Evolutionary conservation across 2,329 filamentous ascomycete species (phyloP).

Genomic region (Diaporthe sp.): DNA sequence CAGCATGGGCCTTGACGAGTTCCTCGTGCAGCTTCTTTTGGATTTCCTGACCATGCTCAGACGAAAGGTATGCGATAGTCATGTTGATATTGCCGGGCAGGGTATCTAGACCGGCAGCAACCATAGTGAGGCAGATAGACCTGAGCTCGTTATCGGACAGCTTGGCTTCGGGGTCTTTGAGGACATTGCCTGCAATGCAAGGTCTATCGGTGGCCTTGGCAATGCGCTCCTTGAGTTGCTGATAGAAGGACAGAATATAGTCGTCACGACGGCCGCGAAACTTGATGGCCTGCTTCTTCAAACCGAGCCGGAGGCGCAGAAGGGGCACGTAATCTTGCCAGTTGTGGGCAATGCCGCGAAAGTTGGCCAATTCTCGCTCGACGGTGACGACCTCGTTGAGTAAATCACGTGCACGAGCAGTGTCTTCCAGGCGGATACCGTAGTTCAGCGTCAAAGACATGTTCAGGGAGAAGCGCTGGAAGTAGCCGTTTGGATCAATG

Average conservation of each 20-base stretch:
- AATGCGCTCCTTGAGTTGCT: slow-evolving; percentile 3
- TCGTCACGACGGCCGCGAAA: slow-evolving; percentile 7
- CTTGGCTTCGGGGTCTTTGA: neutral
- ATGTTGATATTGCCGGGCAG: neutral
- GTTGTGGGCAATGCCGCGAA: slow-evolving; percentile 2
- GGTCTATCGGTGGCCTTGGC: neutral
- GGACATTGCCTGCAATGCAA: slow-evolving; percentile 8
- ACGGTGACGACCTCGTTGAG: slow-evolving; percentile 20
- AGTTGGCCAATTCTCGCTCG: slow-evolving; percentile 1
- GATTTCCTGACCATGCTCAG: slow-evolving; percentile 5
- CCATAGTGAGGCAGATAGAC: slow-evolving; percentile 7
- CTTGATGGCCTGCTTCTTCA: slow-evolving; percentile 2
- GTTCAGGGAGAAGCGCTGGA: neutral
- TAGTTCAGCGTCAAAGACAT: slow-evolving; percentile 1
- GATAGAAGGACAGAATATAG: slow-evolving; percentile 4
- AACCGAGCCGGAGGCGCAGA: neutral
- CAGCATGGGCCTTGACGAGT: neutral
- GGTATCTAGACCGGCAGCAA: slow-evolving; percentile 4
- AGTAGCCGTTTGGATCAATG: slow-evolving; percentile 8
- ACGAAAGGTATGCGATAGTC: slow-evolving; percentile 19
- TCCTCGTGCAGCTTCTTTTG: neutral
- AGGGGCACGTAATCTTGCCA: slow-evolving; percentile 12
- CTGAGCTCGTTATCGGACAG: neutral
- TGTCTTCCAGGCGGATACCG: neutral
- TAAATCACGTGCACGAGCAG: neutral